Conservation (phyloP, 257 asterid genomes). For the Leonotis leonurus region DNA sequence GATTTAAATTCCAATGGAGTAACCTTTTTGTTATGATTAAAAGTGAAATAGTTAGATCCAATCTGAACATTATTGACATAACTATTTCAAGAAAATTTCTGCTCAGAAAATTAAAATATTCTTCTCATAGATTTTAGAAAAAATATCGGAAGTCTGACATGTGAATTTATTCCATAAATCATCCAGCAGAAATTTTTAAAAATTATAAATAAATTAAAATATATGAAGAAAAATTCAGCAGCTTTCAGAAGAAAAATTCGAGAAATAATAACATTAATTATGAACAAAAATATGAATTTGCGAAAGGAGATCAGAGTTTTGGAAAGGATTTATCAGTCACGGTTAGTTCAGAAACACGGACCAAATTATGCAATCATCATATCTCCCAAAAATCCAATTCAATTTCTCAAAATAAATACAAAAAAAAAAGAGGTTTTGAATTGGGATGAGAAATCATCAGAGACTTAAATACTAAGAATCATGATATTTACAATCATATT, state of each 20-base stretch:
- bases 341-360: constrained; percentile 71
- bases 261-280: no score
- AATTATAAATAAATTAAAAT: no score
- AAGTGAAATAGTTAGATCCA: no score
- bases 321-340: constrained; percentile 46
- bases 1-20: no score
- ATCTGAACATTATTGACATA: no score
- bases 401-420: neutral
- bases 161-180: constrained; percentile 42
- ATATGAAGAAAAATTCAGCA: neutral
- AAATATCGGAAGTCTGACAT: constrained; percentile 84
- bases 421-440: neutral
- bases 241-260: constrained; percentile 13
- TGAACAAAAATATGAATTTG: neutral
- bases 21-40: no score
- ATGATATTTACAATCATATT: constrained; percentile 38
- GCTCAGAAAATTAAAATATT: constrained; percentile 46
- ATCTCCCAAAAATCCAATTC: constrained; percentile 19
- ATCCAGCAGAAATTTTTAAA: constrained; percentile 32
- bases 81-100: constrained; percentile 1
- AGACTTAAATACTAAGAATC: constrained; percentile 82
- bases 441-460: constrained; percentile 43
- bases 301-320: constrained; percentile 52
- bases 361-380: constrained; percentile 48
- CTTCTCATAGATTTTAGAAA: constrained; percentile 38